These are phyloP conservation scores for Acacia crassicarpa DNA, from an alignment of 306 rosid genomes.

Conservation along the genomic window DNA sequence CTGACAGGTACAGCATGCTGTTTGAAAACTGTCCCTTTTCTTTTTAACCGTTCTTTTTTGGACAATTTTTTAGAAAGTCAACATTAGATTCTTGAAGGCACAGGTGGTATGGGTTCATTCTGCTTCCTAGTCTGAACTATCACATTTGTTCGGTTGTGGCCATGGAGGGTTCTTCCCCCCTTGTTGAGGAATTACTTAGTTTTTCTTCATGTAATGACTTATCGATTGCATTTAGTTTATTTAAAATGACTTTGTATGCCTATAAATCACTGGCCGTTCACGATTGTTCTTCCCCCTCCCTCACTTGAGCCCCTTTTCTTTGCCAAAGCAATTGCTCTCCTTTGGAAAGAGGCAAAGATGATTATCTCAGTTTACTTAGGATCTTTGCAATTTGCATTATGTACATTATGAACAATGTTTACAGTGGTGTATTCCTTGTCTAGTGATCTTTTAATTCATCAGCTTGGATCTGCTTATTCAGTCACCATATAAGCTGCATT, in stretches of 20 bases:
- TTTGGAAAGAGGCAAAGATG: background rate
- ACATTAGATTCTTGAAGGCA: background rate
- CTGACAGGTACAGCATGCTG: slow-evolving; percentile 64
- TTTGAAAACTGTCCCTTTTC: background rate
- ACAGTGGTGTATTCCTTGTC: background rate
- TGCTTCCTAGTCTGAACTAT: slow-evolving; percentile 8
- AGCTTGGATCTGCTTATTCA: background rate
- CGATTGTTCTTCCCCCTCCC: background rate
- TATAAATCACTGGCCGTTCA: background rate
- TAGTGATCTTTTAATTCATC: background rate
- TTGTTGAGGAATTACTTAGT: background rate
- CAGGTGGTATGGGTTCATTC: background rate
- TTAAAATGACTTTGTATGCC: background rate
- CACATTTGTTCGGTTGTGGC: slow-evolving; percentile 5
- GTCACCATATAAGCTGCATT: background rate
- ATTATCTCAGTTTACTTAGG: background rate
- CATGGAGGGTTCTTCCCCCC: background rate
- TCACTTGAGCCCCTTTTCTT: background rate
- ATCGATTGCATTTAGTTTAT: background rate
- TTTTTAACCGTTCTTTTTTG: background rate
- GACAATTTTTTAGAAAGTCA: background rate
- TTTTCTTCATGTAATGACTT: background rate
- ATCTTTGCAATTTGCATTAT: background rate
- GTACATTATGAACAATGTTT: background rate
- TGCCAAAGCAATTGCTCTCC: background rate